Percentiles rank a stretch among this genome's conserved stretches.
Evolutionary conservation across 805 yeast genomes (phyloP).

Genomic region (Kodamaea sagamina): DNA sequence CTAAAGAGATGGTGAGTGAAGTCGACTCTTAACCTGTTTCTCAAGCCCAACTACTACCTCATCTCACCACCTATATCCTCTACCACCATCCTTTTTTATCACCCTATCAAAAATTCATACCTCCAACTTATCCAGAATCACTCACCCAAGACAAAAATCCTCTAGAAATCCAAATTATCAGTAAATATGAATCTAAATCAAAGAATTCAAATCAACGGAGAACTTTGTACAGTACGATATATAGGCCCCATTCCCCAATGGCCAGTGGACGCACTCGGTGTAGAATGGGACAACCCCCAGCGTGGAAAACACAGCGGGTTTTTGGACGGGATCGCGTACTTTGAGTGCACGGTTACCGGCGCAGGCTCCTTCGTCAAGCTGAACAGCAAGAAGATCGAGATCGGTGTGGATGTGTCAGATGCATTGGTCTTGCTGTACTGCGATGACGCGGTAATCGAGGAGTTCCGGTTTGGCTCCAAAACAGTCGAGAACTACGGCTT

Average conservation of each 20-base stretch:
- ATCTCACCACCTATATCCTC: too few species aligned
- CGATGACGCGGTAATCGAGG: constrained; percentile 25
- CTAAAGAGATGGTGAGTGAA: too few species aligned
- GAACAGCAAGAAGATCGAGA: constrained; percentile 34
- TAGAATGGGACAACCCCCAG: constrained; percentile 78
- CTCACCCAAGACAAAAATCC: too few species aligned
- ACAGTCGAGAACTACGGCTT: constrained; percentile 65
- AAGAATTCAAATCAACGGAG: constrained; percentile 7
- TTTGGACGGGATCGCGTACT: constrained; percentile 56
- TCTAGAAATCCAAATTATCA: too few species aligned
- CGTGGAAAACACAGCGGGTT: constrained; percentile 78
- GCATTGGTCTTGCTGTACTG: constrained; percentile 54
- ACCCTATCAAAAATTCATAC: too few species aligned
- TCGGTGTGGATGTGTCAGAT: constrained; percentile 37
- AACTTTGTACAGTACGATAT: constrained; percentile 63
- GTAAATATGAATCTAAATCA: not conserved
- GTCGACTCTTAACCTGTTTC: too few species aligned
- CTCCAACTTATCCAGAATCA: too few species aligned
- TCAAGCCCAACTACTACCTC: too few species aligned
- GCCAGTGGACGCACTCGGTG: constrained; percentile 57
- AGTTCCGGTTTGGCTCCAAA: constrained; percentile 56
- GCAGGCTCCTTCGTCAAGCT: constrained; percentile 68
- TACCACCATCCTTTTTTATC: too few species aligned
- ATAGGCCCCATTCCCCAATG: constrained; percentile 55
- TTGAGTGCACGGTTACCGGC: constrained; percentile 36